Evolutionary conservation across 2,329 filamentous ascomycete species (phyloP).

Genomic region (Pseudocercospora fijiensis): DNA sequence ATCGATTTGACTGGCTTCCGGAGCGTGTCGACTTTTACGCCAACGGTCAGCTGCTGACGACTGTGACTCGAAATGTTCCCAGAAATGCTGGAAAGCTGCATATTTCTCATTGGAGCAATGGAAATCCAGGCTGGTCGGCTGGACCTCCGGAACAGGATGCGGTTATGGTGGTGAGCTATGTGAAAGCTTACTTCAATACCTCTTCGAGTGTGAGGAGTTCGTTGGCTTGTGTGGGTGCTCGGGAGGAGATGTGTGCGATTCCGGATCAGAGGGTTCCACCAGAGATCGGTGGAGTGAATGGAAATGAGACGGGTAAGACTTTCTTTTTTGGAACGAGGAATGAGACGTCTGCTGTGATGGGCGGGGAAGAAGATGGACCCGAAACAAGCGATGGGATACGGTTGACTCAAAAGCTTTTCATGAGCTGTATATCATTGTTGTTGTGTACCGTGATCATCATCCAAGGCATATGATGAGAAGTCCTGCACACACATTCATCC

Average conservation of each 20-base stretch:
- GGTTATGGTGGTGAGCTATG: constrained; percentile 63
- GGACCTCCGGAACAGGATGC: constrained; percentile 67
- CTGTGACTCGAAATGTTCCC: constrained; percentile 49
- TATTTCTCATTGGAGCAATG: constrained; percentile 76
- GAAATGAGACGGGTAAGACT: constrained; percentile 22
- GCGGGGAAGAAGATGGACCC: not conserved
- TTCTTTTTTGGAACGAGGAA: constrained; percentile 17
- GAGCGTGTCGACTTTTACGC: constrained; percentile 66
- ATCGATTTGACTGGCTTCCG: constrained; percentile 72
- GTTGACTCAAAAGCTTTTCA: not conserved
- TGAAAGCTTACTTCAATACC: constrained; percentile 80
- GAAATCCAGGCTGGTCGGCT: constrained; percentile 67
- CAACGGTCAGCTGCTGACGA: constrained; percentile 62
- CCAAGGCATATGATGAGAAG: too few species aligned
- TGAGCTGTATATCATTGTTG: not conserved
- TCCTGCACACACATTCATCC: not conserved
- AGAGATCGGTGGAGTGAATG: constrained; percentile 13
- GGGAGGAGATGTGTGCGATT: constrained; percentile 20
- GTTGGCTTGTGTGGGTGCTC: not conserved
- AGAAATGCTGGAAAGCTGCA: constrained; percentile 63
- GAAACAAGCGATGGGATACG: not conserved
- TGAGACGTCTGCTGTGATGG: not conserved
- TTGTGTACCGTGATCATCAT: not conserved
- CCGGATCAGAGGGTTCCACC: constrained; percentile 25
- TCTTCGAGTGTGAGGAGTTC: constrained; percentile 15